A percentile compares a stretch with the other conserved stretches of the same genome.
phyloP scores from a whole-genome alignment of 345 rosid species.

The Passiflora organensis region DNA sequence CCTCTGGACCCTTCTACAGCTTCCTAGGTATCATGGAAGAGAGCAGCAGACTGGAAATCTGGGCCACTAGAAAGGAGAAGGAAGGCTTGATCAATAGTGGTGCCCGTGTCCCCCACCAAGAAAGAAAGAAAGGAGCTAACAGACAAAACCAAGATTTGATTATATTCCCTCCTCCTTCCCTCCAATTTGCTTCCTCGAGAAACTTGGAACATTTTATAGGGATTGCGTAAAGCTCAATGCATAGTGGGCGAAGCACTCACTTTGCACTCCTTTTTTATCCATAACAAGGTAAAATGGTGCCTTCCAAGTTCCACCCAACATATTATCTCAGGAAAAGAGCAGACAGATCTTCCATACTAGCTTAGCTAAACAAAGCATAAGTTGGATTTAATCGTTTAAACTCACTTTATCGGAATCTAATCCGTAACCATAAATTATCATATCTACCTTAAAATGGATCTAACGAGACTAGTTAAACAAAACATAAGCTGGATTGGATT shows the following conservation, averaged over 20 bases:
- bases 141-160: slow-evolving; percentile 22
- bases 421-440: no score
- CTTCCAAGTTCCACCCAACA: slow-evolving; percentile 25
- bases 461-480: no score
- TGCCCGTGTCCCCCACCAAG: slow-evolving; percentile 15
- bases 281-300: slow-evolving; percentile 18
- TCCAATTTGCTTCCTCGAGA: slow-evolving; percentile 36
- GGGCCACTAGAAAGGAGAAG: slow-evolving; percentile 10
- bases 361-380: no score
- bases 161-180: no score
- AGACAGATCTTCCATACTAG: no score
- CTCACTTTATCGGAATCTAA: no score
- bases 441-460: no score
- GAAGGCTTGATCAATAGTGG: not conserved
- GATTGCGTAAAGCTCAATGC: slow-evolving; percentile 42
- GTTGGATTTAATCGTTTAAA: no score
- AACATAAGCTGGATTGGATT: no score
- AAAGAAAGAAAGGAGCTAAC: slow-evolving; percentile 7
- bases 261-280: not conserved
- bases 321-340: not conserved
- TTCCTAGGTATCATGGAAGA: slow-evolving; percentile 1
- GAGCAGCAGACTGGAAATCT: slow-evolving; percentile 6
- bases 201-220: slow-evolving; percentile 35
- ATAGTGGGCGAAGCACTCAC: no score
- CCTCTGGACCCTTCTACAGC: not conserved